Evolutionary conservation across 2,329 filamentous ascomycete species (phyloP), one percentile per base, ranked within the genome.

Genomic region (Juglanconis oblonga): DNA sequence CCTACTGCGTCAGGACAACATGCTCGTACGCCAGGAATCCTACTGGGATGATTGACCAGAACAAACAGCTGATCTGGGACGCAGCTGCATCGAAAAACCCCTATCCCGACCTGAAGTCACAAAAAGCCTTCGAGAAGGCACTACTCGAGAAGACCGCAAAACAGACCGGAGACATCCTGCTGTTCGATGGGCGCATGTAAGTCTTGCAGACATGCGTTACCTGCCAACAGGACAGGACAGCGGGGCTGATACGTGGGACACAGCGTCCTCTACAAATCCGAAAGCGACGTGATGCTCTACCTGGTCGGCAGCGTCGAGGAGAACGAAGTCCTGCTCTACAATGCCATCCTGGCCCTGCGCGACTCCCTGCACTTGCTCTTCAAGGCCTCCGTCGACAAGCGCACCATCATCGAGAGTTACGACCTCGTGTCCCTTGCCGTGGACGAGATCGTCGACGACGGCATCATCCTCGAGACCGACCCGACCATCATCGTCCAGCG

Each of bases 401-500:
- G 95, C 67, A 98, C 95, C 60, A 92, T 98, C 67, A 89, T 98
- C 71, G 95, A 99, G 78, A 98, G 98, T 84, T 99, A 98, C 81
- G 95, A 98, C 76, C 85, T 98, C 29, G 91, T 97, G 64, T 90
- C 92, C 13, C 86, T 99, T 57, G 91, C 93, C 49, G 91, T 99
- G 65, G 95, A 99, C 75, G 95, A 99, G 76, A 94, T 96, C 64
- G 86, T 96, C 57, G 92, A 97, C 76, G 92, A 96, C 71, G 95
- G 95, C 62, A 96, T 98, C 72, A 94, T 99, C 68, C 86, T 99
- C 63, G 95, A 99, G 79, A 98, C 94, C 0, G 95, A 99, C 74
- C 93, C 95, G 1, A 94, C 95, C 65, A 90, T 97, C 70, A 91
- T 99, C 66, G 89, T 94, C 52, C 92, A 92, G 73, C 83, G 95